Evolutionary conservation across 2,329 filamentous ascomycete genomes (phyloP).

Genomic region (Alternaria sp.): DNA sequence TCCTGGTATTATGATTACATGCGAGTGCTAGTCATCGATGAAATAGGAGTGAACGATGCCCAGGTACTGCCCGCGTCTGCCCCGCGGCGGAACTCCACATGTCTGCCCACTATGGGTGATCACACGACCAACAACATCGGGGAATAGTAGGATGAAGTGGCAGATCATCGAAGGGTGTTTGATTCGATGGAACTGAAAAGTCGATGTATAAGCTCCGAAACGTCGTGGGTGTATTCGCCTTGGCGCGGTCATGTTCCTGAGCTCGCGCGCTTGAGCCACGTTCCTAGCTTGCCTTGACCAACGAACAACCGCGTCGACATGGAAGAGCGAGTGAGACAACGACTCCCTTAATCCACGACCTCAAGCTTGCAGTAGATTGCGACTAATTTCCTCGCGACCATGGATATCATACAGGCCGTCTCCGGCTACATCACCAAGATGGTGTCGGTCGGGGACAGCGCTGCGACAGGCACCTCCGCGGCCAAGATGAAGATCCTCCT

Average conservation of each 20-base stretch:
- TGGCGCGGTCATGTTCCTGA: conserved; percentile 2
- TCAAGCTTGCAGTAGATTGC: neutral
- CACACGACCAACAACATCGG: too few relatives aligned
- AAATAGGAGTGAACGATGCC: neutral
- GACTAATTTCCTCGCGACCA: conserved; percentile 50
- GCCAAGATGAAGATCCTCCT: conserved; percentile 98
- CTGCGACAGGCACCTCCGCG: conserved; percentile 69
- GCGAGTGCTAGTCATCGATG: neutral
- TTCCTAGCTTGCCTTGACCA: neutral
- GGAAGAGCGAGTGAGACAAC: conserved; percentile 3
- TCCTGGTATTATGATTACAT: neutral
- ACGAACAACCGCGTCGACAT: conserved; percentile 12
- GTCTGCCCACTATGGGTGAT: neutral
- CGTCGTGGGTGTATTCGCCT: neutral
- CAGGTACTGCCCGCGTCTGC: neutral
- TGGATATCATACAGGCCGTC: conserved; percentile 94
- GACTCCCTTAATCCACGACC: neutral
- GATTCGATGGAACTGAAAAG: neutral
- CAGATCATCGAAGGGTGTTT: neutral
- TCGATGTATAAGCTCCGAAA: neutral
- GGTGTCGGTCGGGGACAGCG: conserved; percentile 80
- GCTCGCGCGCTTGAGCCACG: conserved; percentile 10
- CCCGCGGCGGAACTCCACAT: neutral
- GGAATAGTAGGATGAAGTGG: neutral
- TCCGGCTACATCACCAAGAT: conserved; percentile 97